These are phyloP conservation scores for Penicillium palitans DNA, from an alignment of 2,329 filamentous ascomycete genomes.

Conservation along the genomic window DNA sequence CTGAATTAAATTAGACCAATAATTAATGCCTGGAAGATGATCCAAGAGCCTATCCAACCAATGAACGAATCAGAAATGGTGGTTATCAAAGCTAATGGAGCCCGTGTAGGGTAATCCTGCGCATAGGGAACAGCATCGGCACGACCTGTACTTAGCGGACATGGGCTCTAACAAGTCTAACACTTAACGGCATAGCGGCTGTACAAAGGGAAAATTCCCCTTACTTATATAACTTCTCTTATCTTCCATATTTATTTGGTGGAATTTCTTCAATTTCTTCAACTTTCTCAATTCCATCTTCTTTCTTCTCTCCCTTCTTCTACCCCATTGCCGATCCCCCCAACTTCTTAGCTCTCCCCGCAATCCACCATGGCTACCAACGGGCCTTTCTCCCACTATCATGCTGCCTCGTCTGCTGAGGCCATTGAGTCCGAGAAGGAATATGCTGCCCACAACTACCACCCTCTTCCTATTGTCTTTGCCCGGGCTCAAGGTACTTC, in stretches of 20 bases:
- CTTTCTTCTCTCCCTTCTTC: background rate
- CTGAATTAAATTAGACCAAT: slow-evolving; percentile 3
- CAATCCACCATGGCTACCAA: slow-evolving; percentile 43
- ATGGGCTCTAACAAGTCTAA: slow-evolving; percentile 29
- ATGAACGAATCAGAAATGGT: slow-evolving; percentile 4
- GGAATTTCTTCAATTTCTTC: slow-evolving; percentile 4
- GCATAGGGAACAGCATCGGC: slow-evolving; percentile 30
- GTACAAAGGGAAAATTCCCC: background rate
- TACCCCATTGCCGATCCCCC: slow-evolving; percentile 13
- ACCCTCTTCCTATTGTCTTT: slow-evolving; percentile 93
- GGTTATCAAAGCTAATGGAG: slow-evolving; percentile 6
- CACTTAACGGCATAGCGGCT: slow-evolving; percentile 38
- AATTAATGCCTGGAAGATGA: background rate
- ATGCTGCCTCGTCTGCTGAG: slow-evolving; percentile 73
- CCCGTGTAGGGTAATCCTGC: slow-evolving; percentile 28
- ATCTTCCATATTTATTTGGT: slow-evolving; percentile 5
- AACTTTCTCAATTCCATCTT: background rate
- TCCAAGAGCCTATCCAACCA: background rate
- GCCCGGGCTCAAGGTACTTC: slow-evolving; percentile 78
- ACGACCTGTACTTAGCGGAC: slow-evolving; percentile 31
- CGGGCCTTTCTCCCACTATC: slow-evolving; percentile 53
- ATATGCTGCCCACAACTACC: slow-evolving; percentile 97
- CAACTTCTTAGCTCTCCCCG: slow-evolving; percentile 10
- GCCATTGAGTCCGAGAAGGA: slow-evolving; percentile 80
- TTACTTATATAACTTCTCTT: slow-evolving; percentile 1